phyloP scores from a whole-genome alignment of 1,284 basidiomycete genomes.

The Fomes fomentarius region DNA sequence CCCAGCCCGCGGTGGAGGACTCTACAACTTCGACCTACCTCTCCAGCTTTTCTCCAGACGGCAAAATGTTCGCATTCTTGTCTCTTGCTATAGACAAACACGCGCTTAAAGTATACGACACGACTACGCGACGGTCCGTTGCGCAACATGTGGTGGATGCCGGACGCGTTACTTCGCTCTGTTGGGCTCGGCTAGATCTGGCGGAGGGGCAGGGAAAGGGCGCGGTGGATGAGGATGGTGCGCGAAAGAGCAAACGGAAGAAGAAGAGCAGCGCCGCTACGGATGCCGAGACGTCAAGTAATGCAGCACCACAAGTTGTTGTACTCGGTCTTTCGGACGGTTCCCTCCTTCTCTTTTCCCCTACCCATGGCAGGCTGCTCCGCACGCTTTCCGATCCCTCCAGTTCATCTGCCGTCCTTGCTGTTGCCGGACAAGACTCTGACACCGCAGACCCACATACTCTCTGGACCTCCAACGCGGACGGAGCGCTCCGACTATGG shows the following conservation, averaged over 20 bases:
- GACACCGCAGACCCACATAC: slow-evolving; percentile 26
- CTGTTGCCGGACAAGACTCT: slow-evolving; percentile 42
- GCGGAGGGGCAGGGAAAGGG: slow-evolving; percentile 22
- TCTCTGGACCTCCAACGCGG: slow-evolving; percentile 62
- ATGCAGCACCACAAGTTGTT: slow-evolving; percentile 42
- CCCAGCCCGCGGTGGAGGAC: slow-evolving; percentile 60
- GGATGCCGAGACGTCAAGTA: slow-evolving; percentile 17
- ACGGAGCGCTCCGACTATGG: slow-evolving; percentile 62
- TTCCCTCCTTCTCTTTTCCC: slow-evolving; percentile 58
- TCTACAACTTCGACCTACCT: slow-evolving; percentile 46
- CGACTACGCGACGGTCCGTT: slow-evolving; percentile 53
- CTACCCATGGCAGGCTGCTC: slow-evolving; percentile 55
- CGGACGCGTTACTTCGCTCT: slow-evolving; percentile 55
- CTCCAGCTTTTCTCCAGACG: slow-evolving; percentile 66
- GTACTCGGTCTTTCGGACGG: slow-evolving; percentile 63
- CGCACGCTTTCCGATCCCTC: slow-evolving; percentile 58
- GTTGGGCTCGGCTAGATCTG: slow-evolving; percentile 50
- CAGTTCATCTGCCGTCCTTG: slow-evolving; percentile 54
- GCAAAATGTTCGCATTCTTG: slow-evolving; percentile 63
- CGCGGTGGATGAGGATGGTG: slow-evolving; percentile 27
- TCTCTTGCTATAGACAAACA: slow-evolving; percentile 77
- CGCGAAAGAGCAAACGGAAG: slow-evolving; percentile 39
- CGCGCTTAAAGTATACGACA: slow-evolving; percentile 69
- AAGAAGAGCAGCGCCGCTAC: slow-evolving; percentile 43
- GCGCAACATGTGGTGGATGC: slow-evolving; percentile 63